phyloP scores from a whole-genome alignment of 108 stramenopile species.

The Nannochloropsis gaditana region DNA sequence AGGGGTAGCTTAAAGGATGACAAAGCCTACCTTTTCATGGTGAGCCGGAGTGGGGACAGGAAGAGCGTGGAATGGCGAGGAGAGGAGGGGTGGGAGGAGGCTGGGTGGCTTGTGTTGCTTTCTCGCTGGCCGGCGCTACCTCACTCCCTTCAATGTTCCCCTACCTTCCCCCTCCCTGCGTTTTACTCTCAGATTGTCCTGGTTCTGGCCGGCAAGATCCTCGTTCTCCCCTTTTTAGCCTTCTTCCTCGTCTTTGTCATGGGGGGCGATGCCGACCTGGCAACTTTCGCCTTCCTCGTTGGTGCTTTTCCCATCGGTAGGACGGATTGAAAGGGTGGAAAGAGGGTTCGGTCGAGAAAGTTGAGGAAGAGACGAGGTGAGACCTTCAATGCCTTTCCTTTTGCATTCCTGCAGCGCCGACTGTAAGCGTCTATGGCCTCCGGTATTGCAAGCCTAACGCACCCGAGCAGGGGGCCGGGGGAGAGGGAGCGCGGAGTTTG shows the following conservation, averaged over 20 bases:
- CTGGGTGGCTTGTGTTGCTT: too few relatives aligned
- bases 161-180: neutral
- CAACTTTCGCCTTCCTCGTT: neutral
- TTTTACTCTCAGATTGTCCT: neutral
- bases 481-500: too few relatives aligned
- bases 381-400: neutral
- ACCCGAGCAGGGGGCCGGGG: neutral
- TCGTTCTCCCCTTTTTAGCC: neutral
- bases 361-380: neutral
- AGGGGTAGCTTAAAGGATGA: neutral
- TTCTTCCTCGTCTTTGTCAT: neutral
- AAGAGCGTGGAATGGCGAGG: too few relatives aligned
- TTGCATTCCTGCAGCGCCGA: neutral
- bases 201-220: neutral
- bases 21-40: neutral
- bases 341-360: too few relatives aligned
- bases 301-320: neutral
- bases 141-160: too few relatives aligned
- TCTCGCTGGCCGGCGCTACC: too few relatives aligned
- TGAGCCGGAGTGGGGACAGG: neutral
- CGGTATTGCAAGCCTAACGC: neutral
- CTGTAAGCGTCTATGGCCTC: neutral
- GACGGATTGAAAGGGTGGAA: neutral
- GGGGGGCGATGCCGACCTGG: neutral
- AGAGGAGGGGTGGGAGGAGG: too few relatives aligned